Percentiles rank a stretch among this genome's conserved stretches.
These are phyloP conservation scores for Cryptococcus floricola DNA, from an alignment of 1,284 basidiomycete genomes.

Conservation along the genomic window DNA sequence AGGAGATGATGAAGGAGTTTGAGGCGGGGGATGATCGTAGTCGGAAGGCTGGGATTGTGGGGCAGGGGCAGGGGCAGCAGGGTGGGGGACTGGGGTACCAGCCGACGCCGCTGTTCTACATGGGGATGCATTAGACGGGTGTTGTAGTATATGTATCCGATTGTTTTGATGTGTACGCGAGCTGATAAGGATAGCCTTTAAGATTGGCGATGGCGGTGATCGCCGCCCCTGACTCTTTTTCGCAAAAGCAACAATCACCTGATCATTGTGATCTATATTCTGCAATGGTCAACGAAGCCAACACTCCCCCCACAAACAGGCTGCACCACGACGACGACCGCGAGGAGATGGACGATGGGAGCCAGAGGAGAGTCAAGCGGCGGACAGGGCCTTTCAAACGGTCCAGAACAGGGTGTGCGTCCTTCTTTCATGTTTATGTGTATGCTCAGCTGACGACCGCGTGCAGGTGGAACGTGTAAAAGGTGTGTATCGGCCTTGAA, in stretches of 20 bases:
- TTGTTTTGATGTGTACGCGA: too few species aligned
- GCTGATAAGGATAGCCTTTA: too few species aligned
- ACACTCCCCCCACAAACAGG: too few species aligned
- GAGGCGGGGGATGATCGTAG: slow-evolving; percentile 20
- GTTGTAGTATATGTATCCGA: background rate
- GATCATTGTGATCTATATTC: too few species aligned
- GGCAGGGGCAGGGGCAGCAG: background rate
- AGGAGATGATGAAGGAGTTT: slow-evolving; percentile 47
- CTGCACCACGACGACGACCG: too few species aligned
- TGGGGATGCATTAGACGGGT: slow-evolving; percentile 12
- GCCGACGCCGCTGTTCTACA: slow-evolving; percentile 11
- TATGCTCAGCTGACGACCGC: background rate
- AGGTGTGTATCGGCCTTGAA: slow-evolving; percentile 11
- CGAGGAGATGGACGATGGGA: too few species aligned
- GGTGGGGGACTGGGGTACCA: slow-evolving; percentile 1
- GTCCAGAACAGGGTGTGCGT: slow-evolving; percentile 26
- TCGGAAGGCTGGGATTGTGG: slow-evolving; percentile 2
- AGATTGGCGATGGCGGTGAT: too few species aligned
- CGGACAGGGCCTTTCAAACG: slow-evolving; percentile 24
- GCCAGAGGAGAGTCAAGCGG: slow-evolving; percentile 6
- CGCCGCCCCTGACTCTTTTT: too few species aligned
- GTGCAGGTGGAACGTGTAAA: slow-evolving; percentile 23
- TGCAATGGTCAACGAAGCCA: too few species aligned
- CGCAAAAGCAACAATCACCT: too few species aligned
- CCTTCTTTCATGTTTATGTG: background rate